Conservation (phyloP, 352 stramenopile species). For the Phytophthora kernoviae region DNA sequence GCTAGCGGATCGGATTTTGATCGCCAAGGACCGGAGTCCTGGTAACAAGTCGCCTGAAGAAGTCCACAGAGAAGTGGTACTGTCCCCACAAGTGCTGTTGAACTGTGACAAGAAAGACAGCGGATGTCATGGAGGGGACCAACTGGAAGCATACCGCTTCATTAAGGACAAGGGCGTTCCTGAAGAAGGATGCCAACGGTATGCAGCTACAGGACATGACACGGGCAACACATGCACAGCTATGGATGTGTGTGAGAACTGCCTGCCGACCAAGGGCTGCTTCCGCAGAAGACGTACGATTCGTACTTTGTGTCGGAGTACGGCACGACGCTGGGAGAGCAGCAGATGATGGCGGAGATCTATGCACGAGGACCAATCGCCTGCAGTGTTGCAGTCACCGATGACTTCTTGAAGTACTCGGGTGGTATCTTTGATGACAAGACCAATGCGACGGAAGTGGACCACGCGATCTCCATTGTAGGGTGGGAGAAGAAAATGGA, state of each 20-base stretch:
- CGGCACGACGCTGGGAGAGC: conserved; percentile 88
- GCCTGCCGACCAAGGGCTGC: conserved; percentile 75
- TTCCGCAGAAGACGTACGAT: conserved; percentile 93
- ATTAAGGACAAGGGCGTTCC: conserved; percentile 92
- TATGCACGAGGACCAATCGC: conserved; percentile 94
- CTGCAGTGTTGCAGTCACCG: conserved; percentile 92
- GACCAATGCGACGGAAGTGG: conserved; percentile 64
- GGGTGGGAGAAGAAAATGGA: conserved; percentile 92
- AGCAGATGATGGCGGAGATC: conserved; percentile 97
- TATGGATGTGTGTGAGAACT: conserved; percentile 95
- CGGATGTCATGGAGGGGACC: conserved; percentile 93
- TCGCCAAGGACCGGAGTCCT: conserved; percentile 68
- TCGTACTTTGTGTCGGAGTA: conserved; percentile 97
- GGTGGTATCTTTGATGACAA: conserved; percentile 95
- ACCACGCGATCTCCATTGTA: conserved; percentile 96
- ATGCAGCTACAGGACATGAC: conserved; percentile 91
- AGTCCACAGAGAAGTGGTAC: conserved; percentile 77
- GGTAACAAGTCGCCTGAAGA: conserved; percentile 61
- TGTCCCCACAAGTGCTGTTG: conserved; percentile 87
- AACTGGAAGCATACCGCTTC: conserved; percentile 92
- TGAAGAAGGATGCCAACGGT: conserved; percentile 95
- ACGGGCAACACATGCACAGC: conserved; percentile 87
- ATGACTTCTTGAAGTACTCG: conserved; percentile 91
- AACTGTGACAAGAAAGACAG: conserved; percentile 88
- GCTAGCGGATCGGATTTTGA: conserved; percentile 86